A percentile compares a stretch with the other conserved stretches of the same genome.
Conservation (phyloP, 164 flowering plant genomes). For the Litsea cubeba region DNA sequence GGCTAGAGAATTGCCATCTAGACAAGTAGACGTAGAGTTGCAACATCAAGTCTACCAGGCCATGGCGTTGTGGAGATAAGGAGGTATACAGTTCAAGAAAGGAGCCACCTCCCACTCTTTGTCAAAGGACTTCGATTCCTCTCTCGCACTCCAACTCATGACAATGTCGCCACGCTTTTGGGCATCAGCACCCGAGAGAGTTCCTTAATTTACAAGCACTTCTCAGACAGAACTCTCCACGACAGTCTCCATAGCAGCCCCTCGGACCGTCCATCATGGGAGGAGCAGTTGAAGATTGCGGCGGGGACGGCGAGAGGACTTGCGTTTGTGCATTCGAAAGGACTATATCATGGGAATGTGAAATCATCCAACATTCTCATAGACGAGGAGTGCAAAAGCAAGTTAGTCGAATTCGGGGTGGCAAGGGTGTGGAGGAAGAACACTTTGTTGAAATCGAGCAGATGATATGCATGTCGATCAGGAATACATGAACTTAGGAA, state of each 20-base stretch:
- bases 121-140: not conserved
- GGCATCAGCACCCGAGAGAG: not conserved
- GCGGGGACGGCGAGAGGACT: conserved; percentile 26
- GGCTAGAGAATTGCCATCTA: not conserved
- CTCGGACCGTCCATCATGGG: conserved; percentile 16
- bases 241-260: not conserved
- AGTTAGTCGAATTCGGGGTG: conserved; percentile 37
- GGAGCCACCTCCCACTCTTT: not conserved
- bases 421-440: conserved; percentile 25
- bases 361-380: conserved; percentile 28
- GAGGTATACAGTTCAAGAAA: not conserved
- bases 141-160: not conserved
- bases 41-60: not conserved
- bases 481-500: conserved; percentile 32
- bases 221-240: not conserved
- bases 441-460: conserved; percentile 25
- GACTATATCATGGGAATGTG: conserved; percentile 32
- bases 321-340: conserved; percentile 30
- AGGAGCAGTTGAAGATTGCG: conserved; percentile 21
- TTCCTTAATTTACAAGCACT: not conserved
- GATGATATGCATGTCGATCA: conserved; percentile 32
- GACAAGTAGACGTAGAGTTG: no score
- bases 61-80: not conserved
- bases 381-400: conserved; percentile 1
- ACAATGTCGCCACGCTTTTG: not conserved